Base-by-base conservation (phyloP, 1,284 basidiomycete species). In the Phellinidium pouzarii region DNA sequence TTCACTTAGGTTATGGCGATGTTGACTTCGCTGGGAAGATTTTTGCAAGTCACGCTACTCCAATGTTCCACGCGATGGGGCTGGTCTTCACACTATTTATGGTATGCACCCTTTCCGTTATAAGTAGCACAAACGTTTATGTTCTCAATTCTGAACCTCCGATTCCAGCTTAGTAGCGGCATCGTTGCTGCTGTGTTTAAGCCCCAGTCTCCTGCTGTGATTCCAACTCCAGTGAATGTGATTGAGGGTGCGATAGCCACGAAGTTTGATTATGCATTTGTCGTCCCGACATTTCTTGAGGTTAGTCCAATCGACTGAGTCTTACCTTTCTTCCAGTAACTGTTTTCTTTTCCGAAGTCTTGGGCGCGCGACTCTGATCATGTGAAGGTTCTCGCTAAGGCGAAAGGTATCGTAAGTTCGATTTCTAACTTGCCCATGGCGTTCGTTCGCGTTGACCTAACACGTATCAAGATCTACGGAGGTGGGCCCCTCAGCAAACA, bases 401-500 rank as follows among this genome's bases (percentile, higher is more conserved):
- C 29, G n/a, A 48, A 55, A 9, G 42, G 41, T 12, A 27, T 55
- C 17, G 54, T 54, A 38, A 26, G 49, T 34, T 5, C 20, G n/a
- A n/a, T 4, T 12, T 19, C 7, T 12, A 31, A 7, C 29, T 6
- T n/a, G 14, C 36, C n/a, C 25, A 19, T 1, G 17, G 41, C 9
- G 37, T 40, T 38, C 12, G 6, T 27, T 29, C 7, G 20, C 23
- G n/a, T n/a, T n/a, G n/a, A n/a, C 27, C 7, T 7, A 31, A 31
- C 12, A 27, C 17, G 29, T 48, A 12, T 9, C 11, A n/a, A 68
- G 66, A 43, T 66, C 3, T 68, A 50, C 41, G 67, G 64, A n/a
- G 68, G 67, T 25, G 64, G 61, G 3, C 61, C 64, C 3, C 53
- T 69, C 3, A 59, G 59, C 26, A 59, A 64, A 31, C 52, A 56